phyloP scores from a whole-genome alignment of 2,329 filamentous ascomycete genomes.

The Akanthomyces lecanii region DNA sequence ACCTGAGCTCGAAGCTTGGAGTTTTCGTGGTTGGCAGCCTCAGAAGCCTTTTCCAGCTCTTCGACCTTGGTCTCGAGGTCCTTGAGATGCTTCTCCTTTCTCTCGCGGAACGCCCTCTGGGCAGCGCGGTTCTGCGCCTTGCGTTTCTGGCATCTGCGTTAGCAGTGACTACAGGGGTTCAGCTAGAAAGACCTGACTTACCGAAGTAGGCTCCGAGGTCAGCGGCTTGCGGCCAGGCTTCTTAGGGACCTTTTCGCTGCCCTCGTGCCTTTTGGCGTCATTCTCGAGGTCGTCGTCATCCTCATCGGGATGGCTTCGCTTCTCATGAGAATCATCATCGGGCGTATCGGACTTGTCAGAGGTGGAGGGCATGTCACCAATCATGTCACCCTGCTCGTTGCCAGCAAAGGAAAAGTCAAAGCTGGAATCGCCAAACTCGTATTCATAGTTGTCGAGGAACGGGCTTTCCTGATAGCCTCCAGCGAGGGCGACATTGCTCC shows the following conservation, averaged over 20 bases:
- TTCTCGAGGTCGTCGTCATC: slow-evolving; percentile 45
- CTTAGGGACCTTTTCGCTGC: slow-evolving; percentile 81
- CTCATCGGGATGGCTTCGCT: slow-evolving; percentile 69
- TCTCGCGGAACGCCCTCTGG: slow-evolving; percentile 88
- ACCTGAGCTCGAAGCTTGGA: slow-evolving; percentile 78
- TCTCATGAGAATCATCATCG: slow-evolving; percentile 55
- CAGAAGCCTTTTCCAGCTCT: slow-evolving; percentile 75
- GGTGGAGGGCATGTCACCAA: slow-evolving; percentile 66
- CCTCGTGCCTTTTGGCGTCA: slow-evolving; percentile 68
- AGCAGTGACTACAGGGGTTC: not conserved
- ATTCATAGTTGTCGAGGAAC: slow-evolving; percentile 72
- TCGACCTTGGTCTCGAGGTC: slow-evolving; percentile 76
- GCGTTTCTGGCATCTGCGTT: slow-evolving; percentile 60
- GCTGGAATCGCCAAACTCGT: slow-evolving; percentile 70
- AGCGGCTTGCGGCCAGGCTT: slow-evolving; percentile 95
- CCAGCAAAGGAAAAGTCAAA: slow-evolving; percentile 63
- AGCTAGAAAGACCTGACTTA: slow-evolving; percentile 48
- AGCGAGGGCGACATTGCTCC: slow-evolving; percentile 34
- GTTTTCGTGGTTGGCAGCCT: slow-evolving; percentile 82
- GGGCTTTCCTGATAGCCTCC: slow-evolving; percentile 67
- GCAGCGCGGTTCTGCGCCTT: slow-evolving; percentile 95
- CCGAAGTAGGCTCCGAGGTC: slow-evolving; percentile 91
- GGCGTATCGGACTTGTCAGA: slow-evolving; percentile 54
- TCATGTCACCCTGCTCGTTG: slow-evolving; percentile 60
- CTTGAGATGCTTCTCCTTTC: slow-evolving; percentile 88